Percentiles rank a stretch among this genome's conserved stretches.
Evolutionary conservation across 768 basidiomycete genomes (phyloP).

Genomic region (Antrodiella citrinella): DNA sequence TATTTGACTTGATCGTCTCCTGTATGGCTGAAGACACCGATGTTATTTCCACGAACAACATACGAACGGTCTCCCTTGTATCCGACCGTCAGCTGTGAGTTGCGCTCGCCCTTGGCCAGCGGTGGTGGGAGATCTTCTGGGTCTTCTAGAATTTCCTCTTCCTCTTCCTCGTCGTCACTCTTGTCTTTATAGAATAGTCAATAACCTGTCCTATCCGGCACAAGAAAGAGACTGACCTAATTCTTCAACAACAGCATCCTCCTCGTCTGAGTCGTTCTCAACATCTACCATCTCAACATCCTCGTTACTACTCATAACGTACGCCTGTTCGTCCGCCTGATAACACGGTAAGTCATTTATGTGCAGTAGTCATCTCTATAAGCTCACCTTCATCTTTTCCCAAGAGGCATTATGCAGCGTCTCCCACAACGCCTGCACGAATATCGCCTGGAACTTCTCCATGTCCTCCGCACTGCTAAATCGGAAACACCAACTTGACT

Average conservation of each 20-base stretch:
- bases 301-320: slow-evolving; percentile 70
- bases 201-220: too few species aligned
- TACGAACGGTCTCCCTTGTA: slow-evolving; percentile 94
- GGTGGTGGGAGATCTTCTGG: slow-evolving; percentile 34
- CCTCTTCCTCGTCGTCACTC: slow-evolving; percentile 24
- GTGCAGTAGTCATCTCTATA: neutral
- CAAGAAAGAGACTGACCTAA: slow-evolving; percentile 38
- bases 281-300: slow-evolving; percentile 86
- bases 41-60: slow-evolving; percentile 85
- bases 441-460: slow-evolving; percentile 47
- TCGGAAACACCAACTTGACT: slow-evolving; percentile 78
- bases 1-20: slow-evolving; percentile 71
- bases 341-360: too few species aligned
- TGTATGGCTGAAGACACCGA: slow-evolving; percentile 81
- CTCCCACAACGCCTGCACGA: slow-evolving; percentile 77
- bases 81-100: slow-evolving; percentile 87
- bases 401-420: slow-evolving; percentile 63
- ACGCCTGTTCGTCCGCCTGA: slow-evolving; percentile 82
- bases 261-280: slow-evolving; percentile 66
- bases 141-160: slow-evolving; percentile 30
- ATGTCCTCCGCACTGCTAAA: slow-evolving; percentile 55
- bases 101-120: slow-evolving; percentile 52
- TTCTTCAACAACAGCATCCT: slow-evolving; percentile 66
- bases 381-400: slow-evolving; percentile 67
- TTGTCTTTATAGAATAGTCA: slow-evolving; percentile 9